Base-by-base conservation (phyloP, 2,329 filamentous ascomycete genomes). In the Apiospora rasikravindrae region DNA sequence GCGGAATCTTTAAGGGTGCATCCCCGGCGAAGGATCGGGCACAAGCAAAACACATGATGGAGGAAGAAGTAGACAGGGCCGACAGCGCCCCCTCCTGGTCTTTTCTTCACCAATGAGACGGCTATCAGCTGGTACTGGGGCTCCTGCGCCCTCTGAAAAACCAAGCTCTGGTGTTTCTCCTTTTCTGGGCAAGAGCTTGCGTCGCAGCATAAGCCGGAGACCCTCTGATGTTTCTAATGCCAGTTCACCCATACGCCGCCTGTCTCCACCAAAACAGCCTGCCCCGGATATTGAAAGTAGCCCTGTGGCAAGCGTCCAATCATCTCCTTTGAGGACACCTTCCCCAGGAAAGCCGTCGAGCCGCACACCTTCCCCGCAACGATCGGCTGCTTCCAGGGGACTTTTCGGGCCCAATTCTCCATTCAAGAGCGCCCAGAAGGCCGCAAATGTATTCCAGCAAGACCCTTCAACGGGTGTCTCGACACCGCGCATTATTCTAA, bases 401-500 rank as follows among this genome's bases (percentile, higher is more conserved):
- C 64, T 67, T 67, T 73, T 73, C 19, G 79, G 78, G 40, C 77
- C 78, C 8, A 76, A 67, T 42, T 78, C 79, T 42, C 73, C 74
- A 51, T 71, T 73, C 2, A 77, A 75, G 61, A 75, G 72, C 37
- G 51, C 64, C 8, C 71, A 74, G 77, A 83, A 40, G 82, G 85
- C 71, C 78, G 86, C 80, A 81, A 78, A 76, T 78, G 70, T 82
- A 45, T 80, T 81, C 73, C 77, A 76, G 53, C 75, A 76, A 44
- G 73, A 80, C 49, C 73, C 74, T 70, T 78, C 87, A 26, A 90
- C 88, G 6, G 90, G 90, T 3, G 79, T 85, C 45, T 86, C 87
- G 24, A 92, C 90, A 0, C 92, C 93, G 19, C 88, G 86, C 24
- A 86, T 93, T 69, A 82, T 93, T 16, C 80, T 94, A 8, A 92